Conservation (phyloP, 257 asterid genomes). For the Forsythia viridissima region DNA sequence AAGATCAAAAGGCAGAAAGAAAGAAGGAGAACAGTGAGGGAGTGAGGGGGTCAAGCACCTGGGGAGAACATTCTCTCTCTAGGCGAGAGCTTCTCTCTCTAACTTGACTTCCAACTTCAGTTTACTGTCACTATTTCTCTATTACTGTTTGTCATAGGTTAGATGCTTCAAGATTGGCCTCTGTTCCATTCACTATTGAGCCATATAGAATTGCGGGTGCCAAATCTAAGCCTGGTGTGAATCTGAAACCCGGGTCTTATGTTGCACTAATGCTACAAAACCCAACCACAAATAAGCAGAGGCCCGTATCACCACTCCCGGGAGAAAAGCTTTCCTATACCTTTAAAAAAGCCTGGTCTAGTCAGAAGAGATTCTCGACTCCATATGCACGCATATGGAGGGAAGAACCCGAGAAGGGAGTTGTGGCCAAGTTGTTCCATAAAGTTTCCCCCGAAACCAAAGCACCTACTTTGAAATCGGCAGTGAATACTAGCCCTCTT, state of each 20-base stretch:
- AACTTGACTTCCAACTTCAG: too few species aligned
- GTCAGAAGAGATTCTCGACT: constrained; percentile 60
- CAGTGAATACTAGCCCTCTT: constrained; percentile 42
- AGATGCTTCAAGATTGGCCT: too few species aligned
- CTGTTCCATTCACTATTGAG: too few species aligned
- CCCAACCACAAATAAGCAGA: constrained; percentile 41
- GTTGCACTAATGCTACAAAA: constrained; percentile 44
- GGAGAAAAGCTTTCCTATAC: constrained; percentile 59
- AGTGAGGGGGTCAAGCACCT: too few species aligned
- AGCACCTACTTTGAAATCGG: constrained; percentile 28
- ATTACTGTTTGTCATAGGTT: constrained; percentile 17
- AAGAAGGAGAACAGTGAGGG: too few species aligned
- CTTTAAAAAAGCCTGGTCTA: constrained; percentile 72
- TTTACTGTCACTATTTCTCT: too few species aligned
- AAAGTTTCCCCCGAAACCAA: constrained; percentile 32
- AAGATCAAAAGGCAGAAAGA: too few species aligned
- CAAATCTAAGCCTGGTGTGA: constrained; percentile 9
- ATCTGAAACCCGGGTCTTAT: constrained; percentile 39
- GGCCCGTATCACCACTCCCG: constrained; percentile 76
- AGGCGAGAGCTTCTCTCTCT: too few species aligned
- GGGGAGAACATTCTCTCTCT: too few species aligned
- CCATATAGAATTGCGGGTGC: too few species aligned
- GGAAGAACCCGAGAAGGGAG: constrained; percentile 43
- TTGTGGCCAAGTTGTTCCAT: constrained; percentile 34
- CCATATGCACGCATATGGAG: constrained; percentile 46